These are phyloP conservation scores for Narthecium ossifragum DNA, from an alignment of 106 monocot species.

Conservation along the genomic window DNA sequence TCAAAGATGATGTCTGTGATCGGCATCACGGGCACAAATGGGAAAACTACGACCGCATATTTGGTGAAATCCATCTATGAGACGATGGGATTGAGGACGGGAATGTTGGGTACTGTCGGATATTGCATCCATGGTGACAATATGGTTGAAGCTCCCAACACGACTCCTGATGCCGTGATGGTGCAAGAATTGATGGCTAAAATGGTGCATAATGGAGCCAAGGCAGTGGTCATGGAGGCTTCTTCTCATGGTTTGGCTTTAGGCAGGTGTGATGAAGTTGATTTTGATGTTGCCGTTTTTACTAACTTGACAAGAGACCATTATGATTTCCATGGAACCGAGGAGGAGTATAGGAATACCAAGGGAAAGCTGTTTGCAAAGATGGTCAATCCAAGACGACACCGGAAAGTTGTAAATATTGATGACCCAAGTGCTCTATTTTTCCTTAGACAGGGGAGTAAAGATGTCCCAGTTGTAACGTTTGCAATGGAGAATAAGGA, in stretches of 20 bases:
- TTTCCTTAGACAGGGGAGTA: conserved; percentile 13
- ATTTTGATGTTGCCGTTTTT: conserved; percentile 22
- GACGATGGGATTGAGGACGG: conserved; percentile 19
- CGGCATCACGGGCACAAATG: conserved; percentile 28
- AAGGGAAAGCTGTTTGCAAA: conserved; percentile 23
- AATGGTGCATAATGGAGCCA: conserved; percentile 16
- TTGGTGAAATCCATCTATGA: conserved; percentile 19
- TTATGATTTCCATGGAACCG: conserved; percentile 22
- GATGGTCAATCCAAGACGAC: conserved; percentile 20
- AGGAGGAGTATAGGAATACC: conserved; percentile 21
- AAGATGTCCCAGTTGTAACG: conserved; percentile 17
- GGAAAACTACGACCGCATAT: conserved; percentile 22
- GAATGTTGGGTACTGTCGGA: conserved; percentile 23
- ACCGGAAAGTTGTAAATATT: conserved; percentile 21
- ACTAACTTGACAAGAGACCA: conserved; percentile 27
- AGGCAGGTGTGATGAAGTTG: conserved; percentile 20
- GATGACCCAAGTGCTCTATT: conserved; percentile 21
- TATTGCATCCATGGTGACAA: conserved; percentile 13
- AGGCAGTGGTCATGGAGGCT: conserved; percentile 21
- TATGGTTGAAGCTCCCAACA: conserved; percentile 18
- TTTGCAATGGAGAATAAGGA: conserved; percentile 23
- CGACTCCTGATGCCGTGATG: conserved; percentile 24
- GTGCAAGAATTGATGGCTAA: conserved; percentile 24
- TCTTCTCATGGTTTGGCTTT: conserved; percentile 24
- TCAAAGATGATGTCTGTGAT: conserved; percentile 21